These are phyloP conservation scores for Gymnopus androsaceus DNA, from an alignment of 1,284 basidiomycete genomes.

Conservation along the genomic window DNA sequence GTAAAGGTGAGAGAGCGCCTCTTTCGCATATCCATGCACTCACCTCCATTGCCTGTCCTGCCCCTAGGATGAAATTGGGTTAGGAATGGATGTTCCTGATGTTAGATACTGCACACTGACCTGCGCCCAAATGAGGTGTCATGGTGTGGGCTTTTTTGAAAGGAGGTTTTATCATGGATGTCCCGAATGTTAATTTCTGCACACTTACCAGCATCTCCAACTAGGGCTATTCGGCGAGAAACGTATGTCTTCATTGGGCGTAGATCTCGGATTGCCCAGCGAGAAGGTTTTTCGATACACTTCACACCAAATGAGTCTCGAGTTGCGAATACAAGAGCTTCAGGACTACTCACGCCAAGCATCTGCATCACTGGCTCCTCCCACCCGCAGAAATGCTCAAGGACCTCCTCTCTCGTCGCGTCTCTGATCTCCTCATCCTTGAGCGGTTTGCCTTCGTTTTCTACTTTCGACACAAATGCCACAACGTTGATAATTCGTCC, in stretches of 20 bases:
- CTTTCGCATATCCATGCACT: neutral
- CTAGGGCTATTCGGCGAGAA: constrained; percentile 29
- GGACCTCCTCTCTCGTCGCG: constrained; percentile 22
- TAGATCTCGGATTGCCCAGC: constrained; percentile 25
- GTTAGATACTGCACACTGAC: constrained; percentile 6
- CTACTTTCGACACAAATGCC: constrained; percentile 34
- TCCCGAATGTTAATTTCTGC: too few relatives aligned
- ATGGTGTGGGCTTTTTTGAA: constrained; percentile 16
- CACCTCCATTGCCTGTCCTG: constrained; percentile 36
- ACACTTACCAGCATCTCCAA: constrained; percentile 37
- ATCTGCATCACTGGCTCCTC: constrained; percentile 8
- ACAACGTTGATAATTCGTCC: constrained; percentile 46
- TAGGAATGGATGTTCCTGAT: neutral
- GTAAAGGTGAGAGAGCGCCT: neutral
- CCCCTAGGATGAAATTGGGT: constrained; percentile 2
- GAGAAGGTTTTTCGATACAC: constrained; percentile 14
- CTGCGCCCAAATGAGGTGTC: constrained; percentile 31
- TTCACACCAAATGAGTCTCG: neutral
- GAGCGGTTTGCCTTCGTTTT: constrained; percentile 35
- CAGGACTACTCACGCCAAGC: neutral
- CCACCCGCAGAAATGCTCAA: constrained; percentile 7
- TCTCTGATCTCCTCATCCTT: constrained; percentile 37
- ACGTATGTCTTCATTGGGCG: constrained; percentile 32
- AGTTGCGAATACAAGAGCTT: neutral
- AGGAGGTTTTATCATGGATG: neutral